A percentile compares a stretch with the other conserved stretches of the same genome.
Conservation (phyloP, 2,329 filamentous ascomycete genomes). For the Calonectria leucothoes region DNA sequence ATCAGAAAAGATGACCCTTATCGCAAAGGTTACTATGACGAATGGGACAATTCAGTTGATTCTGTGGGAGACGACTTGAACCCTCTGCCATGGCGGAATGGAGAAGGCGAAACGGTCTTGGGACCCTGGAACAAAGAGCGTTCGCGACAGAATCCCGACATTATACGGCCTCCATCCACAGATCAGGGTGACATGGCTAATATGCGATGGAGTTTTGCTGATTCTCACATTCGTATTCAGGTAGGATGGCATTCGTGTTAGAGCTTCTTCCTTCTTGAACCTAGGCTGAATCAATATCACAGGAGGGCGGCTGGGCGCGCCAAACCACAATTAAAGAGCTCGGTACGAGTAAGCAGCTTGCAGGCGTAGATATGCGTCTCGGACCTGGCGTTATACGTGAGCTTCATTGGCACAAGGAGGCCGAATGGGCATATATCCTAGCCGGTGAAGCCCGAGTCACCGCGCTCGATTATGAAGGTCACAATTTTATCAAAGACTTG, state of each 20-base stretch:
- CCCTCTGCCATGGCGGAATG: conserved; percentile 73
- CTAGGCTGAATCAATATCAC: background rate
- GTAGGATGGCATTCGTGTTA: conserved; percentile 43
- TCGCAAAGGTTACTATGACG: conserved; percentile 68
- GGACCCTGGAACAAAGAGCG: conserved; percentile 77
- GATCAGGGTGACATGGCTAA: conserved; percentile 78
- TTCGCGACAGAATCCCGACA: conserved; percentile 76
- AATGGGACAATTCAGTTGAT: conserved; percentile 72
- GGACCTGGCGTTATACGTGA: conserved; percentile 79
- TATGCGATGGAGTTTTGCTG: conserved; percentile 78
- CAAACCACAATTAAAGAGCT: conserved; percentile 77
- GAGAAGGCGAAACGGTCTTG: conserved; percentile 73
- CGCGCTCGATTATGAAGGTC: conserved; percentile 79
- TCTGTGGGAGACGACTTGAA: conserved; percentile 68
- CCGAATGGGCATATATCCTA: conserved; percentile 82
- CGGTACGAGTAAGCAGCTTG: conserved; percentile 74
- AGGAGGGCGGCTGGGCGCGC: conserved; percentile 82
- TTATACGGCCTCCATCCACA: conserved; percentile 79
- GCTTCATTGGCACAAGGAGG: conserved; percentile 85
- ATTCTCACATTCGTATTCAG: conserved; percentile 73
- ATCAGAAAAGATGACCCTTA: conserved; percentile 60
- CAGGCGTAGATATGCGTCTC: conserved; percentile 83
- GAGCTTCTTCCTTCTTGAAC: no score
- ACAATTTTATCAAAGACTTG: conserved; percentile 82
- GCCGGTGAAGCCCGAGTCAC: conserved; percentile 78